Evolutionary conservation across 257 asterid genomes (phyloP).

Genomic region (Solanum chaucha): DNA sequence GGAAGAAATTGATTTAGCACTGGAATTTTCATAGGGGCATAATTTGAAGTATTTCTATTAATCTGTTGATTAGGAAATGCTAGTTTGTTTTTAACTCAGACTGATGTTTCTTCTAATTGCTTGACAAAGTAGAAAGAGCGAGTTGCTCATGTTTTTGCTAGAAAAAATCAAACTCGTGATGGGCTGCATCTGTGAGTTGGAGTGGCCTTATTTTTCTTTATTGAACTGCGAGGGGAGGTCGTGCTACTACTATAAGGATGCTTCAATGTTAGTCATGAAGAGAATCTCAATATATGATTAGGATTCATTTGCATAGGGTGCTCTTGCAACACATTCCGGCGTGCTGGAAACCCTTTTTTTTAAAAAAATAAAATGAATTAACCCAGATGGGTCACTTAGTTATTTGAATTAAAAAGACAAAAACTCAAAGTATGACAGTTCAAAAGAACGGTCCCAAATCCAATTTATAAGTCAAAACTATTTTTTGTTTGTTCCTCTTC

Average conservation of each 20-base stretch:
- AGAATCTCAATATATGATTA: not conserved
- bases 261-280: not conserved
- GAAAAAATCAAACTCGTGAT: not conserved
- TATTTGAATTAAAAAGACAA: no score
- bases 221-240: not conserved
- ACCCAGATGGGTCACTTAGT: no score
- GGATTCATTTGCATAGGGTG: not conserved
- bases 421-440: no score
- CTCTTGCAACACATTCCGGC: not conserved
- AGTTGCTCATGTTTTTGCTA: not conserved
- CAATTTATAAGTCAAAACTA: no score
- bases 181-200: not conserved
- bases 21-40: not conserved
- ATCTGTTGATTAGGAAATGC: not conserved
- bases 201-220: not conserved
- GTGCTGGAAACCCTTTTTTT: not conserved
- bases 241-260: not conserved
- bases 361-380: no score
- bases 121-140: not conserved
- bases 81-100: not conserved
- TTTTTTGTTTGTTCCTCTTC: no score
- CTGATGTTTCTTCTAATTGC: not conserved
- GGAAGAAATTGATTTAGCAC: not conserved
- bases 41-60: not conserved
- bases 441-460: no score